Evolutionary conservation across 23 red algal species (phyloP).

Genomic region (Gracilariopsis chorda): DNA sequence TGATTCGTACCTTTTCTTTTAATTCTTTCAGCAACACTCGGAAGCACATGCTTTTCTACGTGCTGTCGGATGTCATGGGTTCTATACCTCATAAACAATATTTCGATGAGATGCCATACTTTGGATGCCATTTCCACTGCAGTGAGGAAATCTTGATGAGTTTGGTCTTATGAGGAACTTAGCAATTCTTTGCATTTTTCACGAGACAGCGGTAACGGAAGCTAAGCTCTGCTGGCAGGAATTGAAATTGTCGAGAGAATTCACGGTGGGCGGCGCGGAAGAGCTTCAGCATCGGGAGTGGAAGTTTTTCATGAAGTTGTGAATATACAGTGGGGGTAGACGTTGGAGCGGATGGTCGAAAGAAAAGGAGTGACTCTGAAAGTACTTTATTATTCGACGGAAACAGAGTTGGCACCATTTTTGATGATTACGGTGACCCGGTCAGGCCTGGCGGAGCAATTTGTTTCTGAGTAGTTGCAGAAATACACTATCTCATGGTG

Average conservation of each 20-base stretch:
- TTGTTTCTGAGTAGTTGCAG: too few relatives aligned
- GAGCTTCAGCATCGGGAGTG: slow-evolving; percentile 21
- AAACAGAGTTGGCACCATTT: not conserved
- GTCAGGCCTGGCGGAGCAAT: not conserved
- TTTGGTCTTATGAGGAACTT: not conserved
- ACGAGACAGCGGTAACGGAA: not conserved
- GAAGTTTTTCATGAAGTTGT: slow-evolving; percentile 12
- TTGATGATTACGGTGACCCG: not conserved
- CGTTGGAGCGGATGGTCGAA: not conserved
- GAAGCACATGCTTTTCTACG: too few relatives aligned
- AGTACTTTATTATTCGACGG: not conserved
- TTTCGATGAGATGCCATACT: slow-evolving; percentile 8
- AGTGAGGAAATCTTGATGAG: not conserved
- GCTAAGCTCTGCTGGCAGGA: not conserved
- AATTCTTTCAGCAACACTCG: too few relatives aligned
- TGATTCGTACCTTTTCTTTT: too few relatives aligned
- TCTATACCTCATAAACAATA: slow-evolving; percentile 15
- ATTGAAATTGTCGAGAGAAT: not conserved
- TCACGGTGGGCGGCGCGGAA: slow-evolving; percentile 36
- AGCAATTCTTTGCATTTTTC: not conserved
- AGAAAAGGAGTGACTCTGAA: not conserved
- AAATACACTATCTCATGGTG: too few relatives aligned
- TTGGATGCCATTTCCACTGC: not conserved
- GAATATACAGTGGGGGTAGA: not conserved
- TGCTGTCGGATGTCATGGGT: too few relatives aligned